phyloP scores from a whole-genome alignment of 345 rosid species.

The Dipteronia dyeriana region DNA sequence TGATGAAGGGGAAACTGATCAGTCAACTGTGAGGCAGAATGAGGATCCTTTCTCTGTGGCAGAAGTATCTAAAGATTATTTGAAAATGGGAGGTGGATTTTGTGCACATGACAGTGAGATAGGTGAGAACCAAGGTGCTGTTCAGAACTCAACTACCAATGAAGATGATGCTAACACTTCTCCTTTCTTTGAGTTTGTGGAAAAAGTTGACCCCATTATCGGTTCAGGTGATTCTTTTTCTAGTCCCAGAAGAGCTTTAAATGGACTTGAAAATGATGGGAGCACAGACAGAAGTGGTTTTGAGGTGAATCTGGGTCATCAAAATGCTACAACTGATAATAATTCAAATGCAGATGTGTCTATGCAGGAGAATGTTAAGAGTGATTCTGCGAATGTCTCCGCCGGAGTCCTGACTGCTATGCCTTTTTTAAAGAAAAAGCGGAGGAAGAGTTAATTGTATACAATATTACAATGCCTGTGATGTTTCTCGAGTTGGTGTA shows the following conservation, averaged over 20 bases:
- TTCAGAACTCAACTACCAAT: slow-evolving; percentile 5
- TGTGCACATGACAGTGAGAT: slow-evolving; percentile 55
- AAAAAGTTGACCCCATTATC: slow-evolving; percentile 16
- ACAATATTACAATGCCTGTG: not conserved
- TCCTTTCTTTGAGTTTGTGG: slow-evolving; percentile 12
- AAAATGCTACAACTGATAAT: slow-evolving; percentile 21
- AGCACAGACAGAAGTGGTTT: not conserved
- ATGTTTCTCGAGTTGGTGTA: not conserved
- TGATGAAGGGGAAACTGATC: slow-evolving; percentile 47
- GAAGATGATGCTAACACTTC: slow-evolving; percentile 15
- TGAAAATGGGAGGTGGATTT: slow-evolving; percentile 68
- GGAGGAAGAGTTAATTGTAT: slow-evolving; percentile 38
- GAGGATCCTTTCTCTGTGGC: slow-evolving; percentile 27
- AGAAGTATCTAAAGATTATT: slow-evolving; percentile 42
- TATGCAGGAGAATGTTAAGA: slow-evolving; percentile 19
- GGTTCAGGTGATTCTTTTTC: slow-evolving; percentile 18
- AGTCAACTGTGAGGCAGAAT: slow-evolving; percentile 21
- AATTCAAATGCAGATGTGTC: slow-evolving; percentile 14
- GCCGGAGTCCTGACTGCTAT: slow-evolving; percentile 45
- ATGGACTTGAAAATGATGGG: slow-evolving; percentile 7
- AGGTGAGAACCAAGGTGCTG: slow-evolving; percentile 21
- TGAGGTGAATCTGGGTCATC: slow-evolving; percentile 18
- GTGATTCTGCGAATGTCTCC: slow-evolving; percentile 12
- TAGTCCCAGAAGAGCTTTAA: slow-evolving; percentile 12
- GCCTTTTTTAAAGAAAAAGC: slow-evolving; percentile 58